phyloP scores from a whole-genome alignment of 2,329 filamentous ascomycete species.

The Xylaria arbuscula region DNA sequence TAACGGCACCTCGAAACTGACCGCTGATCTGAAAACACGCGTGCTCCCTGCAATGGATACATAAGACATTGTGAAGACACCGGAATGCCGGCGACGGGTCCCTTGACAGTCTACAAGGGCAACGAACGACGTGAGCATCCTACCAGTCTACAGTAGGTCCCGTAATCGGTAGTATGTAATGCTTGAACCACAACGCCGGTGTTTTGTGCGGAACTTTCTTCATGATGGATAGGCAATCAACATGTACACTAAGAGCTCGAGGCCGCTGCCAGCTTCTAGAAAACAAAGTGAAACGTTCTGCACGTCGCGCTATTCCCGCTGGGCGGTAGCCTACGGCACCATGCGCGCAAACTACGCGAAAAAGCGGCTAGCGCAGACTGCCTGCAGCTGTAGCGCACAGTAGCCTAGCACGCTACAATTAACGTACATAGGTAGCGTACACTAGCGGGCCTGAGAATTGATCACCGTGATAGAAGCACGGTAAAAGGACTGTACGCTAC shows the following conservation, averaged over 20 bases:
- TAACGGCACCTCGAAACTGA: background rate
- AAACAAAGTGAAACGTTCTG: constrained; percentile 33
- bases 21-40: background rate
- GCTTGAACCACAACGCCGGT: background rate
- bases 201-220: background rate
- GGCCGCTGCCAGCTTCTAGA: constrained; percentile 30
- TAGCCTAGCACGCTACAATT: background rate
- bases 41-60: background rate
- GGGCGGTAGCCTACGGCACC: constrained; percentile 3
- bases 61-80: background rate
- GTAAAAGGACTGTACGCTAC: background rate
- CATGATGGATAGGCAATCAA: background rate
- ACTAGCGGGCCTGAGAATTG: background rate
- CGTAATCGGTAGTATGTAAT: background rate
- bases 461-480: background rate
- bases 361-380: constrained; percentile 4
- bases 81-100: background rate
- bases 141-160: background rate
- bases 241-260: background rate
- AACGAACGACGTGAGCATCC: background rate
- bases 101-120: background rate
- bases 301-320: constrained; percentile 21
- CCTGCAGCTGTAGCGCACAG: constrained; percentile 9
- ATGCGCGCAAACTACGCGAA: constrained; percentile 8
- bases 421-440: no score